Evolutionary conservation across 2,329 filamentous ascomycete genomes (phyloP).

Genomic region (Lecanicillium sp.): DNA sequence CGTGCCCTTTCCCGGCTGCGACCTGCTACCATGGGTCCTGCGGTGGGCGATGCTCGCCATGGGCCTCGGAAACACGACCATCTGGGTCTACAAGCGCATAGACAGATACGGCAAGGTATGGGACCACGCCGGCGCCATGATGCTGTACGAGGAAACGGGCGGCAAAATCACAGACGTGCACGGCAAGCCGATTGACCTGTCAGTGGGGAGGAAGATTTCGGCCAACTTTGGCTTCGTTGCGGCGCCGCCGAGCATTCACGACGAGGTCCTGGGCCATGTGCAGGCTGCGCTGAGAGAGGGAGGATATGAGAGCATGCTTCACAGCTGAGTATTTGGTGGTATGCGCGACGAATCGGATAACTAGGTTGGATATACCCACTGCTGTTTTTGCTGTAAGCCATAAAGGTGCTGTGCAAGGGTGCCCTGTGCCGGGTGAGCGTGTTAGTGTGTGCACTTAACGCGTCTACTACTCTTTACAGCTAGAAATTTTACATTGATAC

Average conservation of each 20-base stretch:
- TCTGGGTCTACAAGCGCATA: constrained; percentile 47
- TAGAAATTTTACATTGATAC: too few relatives aligned
- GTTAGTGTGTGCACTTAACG: too few relatives aligned
- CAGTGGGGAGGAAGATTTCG: constrained; percentile 38
- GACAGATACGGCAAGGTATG: constrained; percentile 46
- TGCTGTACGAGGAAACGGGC: constrained; percentile 49
- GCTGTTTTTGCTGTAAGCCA: not conserved
- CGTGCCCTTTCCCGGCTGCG: constrained; percentile 36
- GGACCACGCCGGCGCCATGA: constrained; percentile 54
- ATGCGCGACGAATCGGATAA: too few relatives aligned
- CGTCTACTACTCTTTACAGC: too few relatives aligned
- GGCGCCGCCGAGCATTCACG: constrained; percentile 37
- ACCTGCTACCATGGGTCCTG: constrained; percentile 50
- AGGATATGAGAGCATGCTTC: constrained; percentile 12
- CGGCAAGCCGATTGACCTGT: constrained; percentile 42
- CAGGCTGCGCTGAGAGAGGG: constrained; percentile 59
- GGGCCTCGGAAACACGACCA: constrained; percentile 43
- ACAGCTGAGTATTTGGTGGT: not conserved
- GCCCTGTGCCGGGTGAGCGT: too few relatives aligned
- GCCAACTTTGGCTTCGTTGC: constrained; percentile 50
- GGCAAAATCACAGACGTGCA: constrained; percentile 47
- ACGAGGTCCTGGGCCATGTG: constrained; percentile 53
- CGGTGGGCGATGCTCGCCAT: constrained; percentile 46
- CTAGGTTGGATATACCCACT: not conserved
- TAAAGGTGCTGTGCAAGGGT: not conserved